A percentile compares a stretch with the other conserved stretches of the same genome.
Evolutionary conservation across 2,329 filamentous ascomycete species (phyloP).

Genomic region (Diaporthe vaccinii): DNA sequence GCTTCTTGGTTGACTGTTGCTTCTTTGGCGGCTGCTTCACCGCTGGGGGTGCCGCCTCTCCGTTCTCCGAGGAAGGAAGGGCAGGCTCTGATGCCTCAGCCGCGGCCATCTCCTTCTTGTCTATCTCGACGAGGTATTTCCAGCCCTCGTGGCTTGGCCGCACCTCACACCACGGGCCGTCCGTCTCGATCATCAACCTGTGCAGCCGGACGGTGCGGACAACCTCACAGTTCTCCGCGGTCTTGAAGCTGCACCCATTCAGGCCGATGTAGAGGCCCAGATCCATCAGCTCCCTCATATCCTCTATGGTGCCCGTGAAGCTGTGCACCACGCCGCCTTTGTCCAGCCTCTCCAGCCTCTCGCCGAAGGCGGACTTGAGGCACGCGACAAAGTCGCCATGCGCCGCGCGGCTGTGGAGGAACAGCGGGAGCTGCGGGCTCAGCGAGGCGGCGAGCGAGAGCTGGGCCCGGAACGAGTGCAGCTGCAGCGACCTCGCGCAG

Average conservation of each 20-base stretch:
- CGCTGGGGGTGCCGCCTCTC: conserved; percentile 30
- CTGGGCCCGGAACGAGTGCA: conserved; percentile 88
- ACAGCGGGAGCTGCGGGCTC: conserved; percentile 85
- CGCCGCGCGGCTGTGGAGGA: conserved; percentile 91
- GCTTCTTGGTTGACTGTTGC: conserved; percentile 56
- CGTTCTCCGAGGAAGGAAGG: neutral
- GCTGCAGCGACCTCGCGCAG: conserved; percentile 82
- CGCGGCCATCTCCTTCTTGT: conserved; percentile 44
- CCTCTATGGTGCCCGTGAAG: conserved; percentile 89
- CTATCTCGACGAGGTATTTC: conserved; percentile 70
- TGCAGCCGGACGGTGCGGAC: conserved; percentile 84
- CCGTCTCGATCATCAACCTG: conserved; percentile 92
- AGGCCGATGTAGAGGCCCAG: conserved; percentile 92
- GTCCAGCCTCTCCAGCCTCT: conserved; percentile 74
- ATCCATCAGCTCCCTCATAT: conserved; percentile 84
- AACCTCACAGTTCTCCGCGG: conserved; percentile 88
- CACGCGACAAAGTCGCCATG: conserved; percentile 85
- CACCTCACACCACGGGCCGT: conserved; percentile 98
- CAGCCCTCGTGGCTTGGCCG: conserved; percentile 88
- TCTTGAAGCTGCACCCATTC: conserved; percentile 98
- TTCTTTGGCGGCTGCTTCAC: conserved; percentile 42
- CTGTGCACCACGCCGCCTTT: conserved; percentile 90
- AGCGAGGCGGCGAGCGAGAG: conserved; percentile 79
- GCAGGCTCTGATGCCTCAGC: conserved; percentile 37
- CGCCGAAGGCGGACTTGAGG: conserved; percentile 70